These are phyloP conservation scores for Myriosclerotinia scirpicola DNA, from an alignment of 2,329 filamentous ascomycete genomes.

Conservation along the genomic window DNA sequence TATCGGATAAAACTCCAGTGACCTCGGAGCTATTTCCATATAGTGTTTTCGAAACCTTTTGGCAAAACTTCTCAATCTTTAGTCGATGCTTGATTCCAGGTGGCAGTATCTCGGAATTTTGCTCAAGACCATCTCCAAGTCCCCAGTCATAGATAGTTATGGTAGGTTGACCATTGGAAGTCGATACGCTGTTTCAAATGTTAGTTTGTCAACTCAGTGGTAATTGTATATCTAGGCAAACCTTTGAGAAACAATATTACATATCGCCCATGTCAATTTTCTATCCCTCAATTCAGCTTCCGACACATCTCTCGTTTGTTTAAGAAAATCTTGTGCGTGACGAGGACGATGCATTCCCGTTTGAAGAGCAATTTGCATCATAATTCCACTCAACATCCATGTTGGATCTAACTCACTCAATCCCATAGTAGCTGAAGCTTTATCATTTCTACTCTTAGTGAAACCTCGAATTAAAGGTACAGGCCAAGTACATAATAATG, in stretches of 20 bases:
- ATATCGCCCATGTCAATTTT: conserved; percentile 65
- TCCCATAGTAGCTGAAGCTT: conserved; percentile 22
- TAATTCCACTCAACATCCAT: conserved; percentile 36
- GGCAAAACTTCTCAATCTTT: conserved; percentile 57
- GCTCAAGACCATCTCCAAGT: conserved; percentile 46
- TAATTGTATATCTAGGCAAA: conserved; percentile 32
- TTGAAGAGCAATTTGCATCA: conserved; percentile 38
- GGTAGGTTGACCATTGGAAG: conserved; percentile 67
- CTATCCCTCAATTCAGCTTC: conserved; percentile 47
- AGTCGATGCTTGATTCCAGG: conserved; percentile 51
- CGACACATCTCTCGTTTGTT: conserved; percentile 30
- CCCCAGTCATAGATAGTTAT: conserved; percentile 62
- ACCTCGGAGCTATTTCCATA: conserved; percentile 54
- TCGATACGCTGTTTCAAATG: conserved; percentile 52
- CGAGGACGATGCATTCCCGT: conserved; percentile 36
- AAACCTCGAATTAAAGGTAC: conserved; percentile 33
- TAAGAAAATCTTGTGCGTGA: conserved; percentile 31
- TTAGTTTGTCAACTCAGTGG: neutral
- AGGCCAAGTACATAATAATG: conserved; percentile 38
- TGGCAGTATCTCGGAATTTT: conserved; percentile 49
- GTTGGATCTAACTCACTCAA: conserved; percentile 30
- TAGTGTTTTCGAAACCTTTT: conserved; percentile 55
- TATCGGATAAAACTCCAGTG: conserved; percentile 43
- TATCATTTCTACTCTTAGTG: conserved; percentile 26
- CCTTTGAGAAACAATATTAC: conserved; percentile 67